Base-by-base conservation (phyloP, 176 grass and related monocot genomes). In the Carex kokanica region DNA sequence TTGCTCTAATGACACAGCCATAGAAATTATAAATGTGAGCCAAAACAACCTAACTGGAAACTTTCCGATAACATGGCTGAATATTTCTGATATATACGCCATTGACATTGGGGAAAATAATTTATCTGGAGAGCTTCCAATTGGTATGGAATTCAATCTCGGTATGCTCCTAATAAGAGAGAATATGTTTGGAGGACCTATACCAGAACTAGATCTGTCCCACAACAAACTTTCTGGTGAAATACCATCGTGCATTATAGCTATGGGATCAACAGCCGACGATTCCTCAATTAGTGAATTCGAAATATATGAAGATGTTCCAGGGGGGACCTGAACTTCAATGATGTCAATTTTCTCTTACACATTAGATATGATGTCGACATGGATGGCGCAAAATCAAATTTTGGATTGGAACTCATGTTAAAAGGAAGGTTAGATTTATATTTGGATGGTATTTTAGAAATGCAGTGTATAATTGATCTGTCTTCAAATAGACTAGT, bases 241-340 rank as follows among this genome's bases (percentile, higher is more conserved):
- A 25, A 21, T 91, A 64, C 89, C 62, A 41, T n/a, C 70, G 38
- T 91, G 89, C 55, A 61, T 91, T 29, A 84, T 47, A 15, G 0
- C 9, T 15, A 73, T 91, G 20, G 13, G 40, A 45, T 36, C 34
- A 4, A 36, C n/a, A n/a, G n/a, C n/a, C n/a, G n/a, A n/a, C n/a
- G n/a, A n/a, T n/a, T n/a, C n/a, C n/a, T n/a, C n/a, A n/a, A n/a
- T n/a, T n/a, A n/a, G n/a, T n/a, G n/a, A n/a, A n/a, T n/a, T n/a
- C n/a, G n/a, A n/a, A n/a, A n/a, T n/a, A n/a, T n/a, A n/a, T n/a
- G n/a, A n/a, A n/a, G n/a, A n/a, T n/a, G n/a, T n/a, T n/a, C n/a
- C n/a, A n/a, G n/a, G n/a, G n/a, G n/a, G 31, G 31, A 2, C 31
- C 2, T 32, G 13, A 8, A 4, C n/a, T n/a, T n/a, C 6, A 8